Evolutionary conservation across 1,284 basidiomycete species (phyloP).

Genomic region (Boletus sp.): DNA sequence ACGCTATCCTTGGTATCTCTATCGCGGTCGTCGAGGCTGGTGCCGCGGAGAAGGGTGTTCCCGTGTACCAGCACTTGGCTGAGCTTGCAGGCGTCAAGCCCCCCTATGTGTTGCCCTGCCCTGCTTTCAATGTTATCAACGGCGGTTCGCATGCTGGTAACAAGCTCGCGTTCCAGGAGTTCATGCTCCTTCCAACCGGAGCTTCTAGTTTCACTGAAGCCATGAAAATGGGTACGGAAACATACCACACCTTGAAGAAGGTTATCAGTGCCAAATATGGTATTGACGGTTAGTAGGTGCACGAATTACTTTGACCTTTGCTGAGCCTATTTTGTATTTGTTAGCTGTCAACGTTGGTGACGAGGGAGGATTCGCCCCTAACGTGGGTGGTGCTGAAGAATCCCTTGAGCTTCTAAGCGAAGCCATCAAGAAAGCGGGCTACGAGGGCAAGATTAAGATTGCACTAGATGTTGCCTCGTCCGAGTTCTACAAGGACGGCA

Average conservation of each 20-base stretch:
- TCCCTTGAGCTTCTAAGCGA: conserved; percentile 94
- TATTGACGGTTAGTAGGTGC: conserved; percentile 75
- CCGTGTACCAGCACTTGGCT: conserved; percentile 96
- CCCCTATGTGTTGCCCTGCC: conserved; percentile 88
- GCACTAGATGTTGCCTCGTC: conserved; percentile 98
- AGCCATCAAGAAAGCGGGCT: conserved; percentile 97
- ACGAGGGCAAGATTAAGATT: conserved; percentile 98
- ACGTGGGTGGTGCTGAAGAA: conserved; percentile 95
- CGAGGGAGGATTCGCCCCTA: conserved; percentile 99
- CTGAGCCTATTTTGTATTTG: conserved; percentile 10
- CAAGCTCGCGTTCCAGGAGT: conserved; percentile 99
- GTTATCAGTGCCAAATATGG: conserved; percentile 99
- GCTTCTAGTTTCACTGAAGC: conserved; percentile 91
- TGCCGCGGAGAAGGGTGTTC: conserved; percentile 90
- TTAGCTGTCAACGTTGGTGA: conserved; percentile 98
- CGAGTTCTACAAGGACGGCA: conserved; percentile 99
- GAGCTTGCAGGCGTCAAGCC: conserved; percentile 91
- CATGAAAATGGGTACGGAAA: conserved; percentile 98
- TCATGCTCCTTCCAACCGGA: conserved; percentile 98
- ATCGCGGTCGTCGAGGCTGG: conserved; percentile 94
- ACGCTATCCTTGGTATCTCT: conserved; percentile 98
- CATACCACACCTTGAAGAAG: conserved; percentile 98
- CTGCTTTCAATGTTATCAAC: conserved; percentile 99
- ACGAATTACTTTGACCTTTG: background rate
- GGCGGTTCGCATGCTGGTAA: conserved; percentile 99